Evolutionary conservation across 2,329 filamentous ascomycete species (phyloP), one percentile per base, ranked within the genome.

Genomic region (Penicillium sp.): DNA sequence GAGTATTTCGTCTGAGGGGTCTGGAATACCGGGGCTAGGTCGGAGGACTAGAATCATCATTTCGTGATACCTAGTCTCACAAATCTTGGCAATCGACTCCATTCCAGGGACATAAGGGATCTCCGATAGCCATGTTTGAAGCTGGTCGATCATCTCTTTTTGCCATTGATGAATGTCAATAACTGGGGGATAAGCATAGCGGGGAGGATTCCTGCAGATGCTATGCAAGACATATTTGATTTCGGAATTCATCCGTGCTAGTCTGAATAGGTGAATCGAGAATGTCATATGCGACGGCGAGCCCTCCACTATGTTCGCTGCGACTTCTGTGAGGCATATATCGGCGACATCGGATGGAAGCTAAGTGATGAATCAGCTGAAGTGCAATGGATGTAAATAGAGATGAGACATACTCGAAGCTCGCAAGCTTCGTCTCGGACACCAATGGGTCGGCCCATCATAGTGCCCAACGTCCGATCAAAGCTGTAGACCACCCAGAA

Each of bases 141-240:
- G 63, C 5, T 68, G 69, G 2, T 58, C 54, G 0, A 77, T 59
- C 57, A 81, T 74, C 7, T 69, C 70, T 1, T 56, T 62, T 47
- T 81, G 78, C 80, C 80, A 82, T 1, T 66, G 60, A 15, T 70
- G 58, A 3, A 80, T 73, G 42, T 80, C 72, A 7, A 70, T 66
- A 1, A 80, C 67, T 1, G 72, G 67, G 0, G 79, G 79, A 36
- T 77, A 80, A 0, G 79, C 76, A 47, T 81, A 82, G 6, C 65
- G 64, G 0, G 79, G 79, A 0, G 72, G 68, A 4, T 74, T 70
- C 23, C 75, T 70, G n/a, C 74, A 73, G 47, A 82, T 74, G 47
- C 79, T 81, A 49, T 82, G 80, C 33, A 79, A 75, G 2, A 82
- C 71, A 44, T 81, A 82, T 64, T 82, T 82, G n/a, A 82, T 81